Evolutionary conservation across 495 filamentous ascomycete genomes (phyloP).

Genomic region (Penicillium argentinense): DNA sequence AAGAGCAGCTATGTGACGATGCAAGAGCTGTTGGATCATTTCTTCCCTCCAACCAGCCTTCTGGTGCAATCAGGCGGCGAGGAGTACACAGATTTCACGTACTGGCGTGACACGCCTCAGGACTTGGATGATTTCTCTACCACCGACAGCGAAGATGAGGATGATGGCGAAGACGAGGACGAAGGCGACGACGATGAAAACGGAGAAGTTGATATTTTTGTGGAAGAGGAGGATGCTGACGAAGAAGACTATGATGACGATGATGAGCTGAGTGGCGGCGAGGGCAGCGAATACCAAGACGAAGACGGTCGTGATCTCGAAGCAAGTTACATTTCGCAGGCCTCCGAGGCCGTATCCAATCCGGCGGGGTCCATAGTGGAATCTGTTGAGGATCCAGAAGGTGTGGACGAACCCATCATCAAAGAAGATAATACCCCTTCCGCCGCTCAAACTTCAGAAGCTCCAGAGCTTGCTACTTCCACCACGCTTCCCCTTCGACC

Average conservation of each 20-base stretch:
- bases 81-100: constrained; percentile 86
- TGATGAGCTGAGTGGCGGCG: constrained; percentile 38
- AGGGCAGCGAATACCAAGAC: constrained; percentile 42
- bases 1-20: constrained; percentile 97
- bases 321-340: constrained; percentile 61
- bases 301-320: constrained; percentile 46
- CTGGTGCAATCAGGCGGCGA: constrained; percentile 77
- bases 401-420: constrained; percentile 12
- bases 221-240: constrained; percentile 44
- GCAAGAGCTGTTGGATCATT: constrained; percentile 93
- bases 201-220: constrained; percentile 40
- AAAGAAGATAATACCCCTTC: constrained; percentile 17
- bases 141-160: constrained; percentile 65
- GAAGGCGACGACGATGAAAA: constrained; percentile 37
- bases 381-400: constrained; percentile 27
- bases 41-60: constrained; percentile 82
- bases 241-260: constrained; percentile 42
- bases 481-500: constrained; percentile 26
- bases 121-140: constrained; percentile 78
- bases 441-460: background rate
- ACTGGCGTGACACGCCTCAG: constrained; percentile 75
- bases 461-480: background rate
- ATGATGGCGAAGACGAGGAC: constrained; percentile 44
- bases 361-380: constrained; percentile 42
- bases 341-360: constrained; percentile 51